Percentiles rank a stretch among this genome's conserved stretches.
These are phyloP conservation scores for Trichoderma asperellum DNA, from an alignment of 2,329 filamentous ascomycete genomes.

Conservation along the genomic window DNA sequence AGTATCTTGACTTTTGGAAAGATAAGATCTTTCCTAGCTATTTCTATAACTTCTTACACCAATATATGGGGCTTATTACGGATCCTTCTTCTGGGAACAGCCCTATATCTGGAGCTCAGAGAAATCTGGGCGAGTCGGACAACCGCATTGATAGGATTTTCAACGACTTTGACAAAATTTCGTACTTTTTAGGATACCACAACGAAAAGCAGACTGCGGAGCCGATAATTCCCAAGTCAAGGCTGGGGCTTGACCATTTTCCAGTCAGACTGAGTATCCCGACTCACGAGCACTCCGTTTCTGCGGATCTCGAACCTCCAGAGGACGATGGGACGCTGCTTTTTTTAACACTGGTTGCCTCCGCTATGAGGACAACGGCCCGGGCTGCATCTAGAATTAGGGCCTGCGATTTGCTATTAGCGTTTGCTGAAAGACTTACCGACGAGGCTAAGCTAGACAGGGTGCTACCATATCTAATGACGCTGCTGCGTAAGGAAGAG, in stretches of 20 bases:
- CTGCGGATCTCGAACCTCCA: slow-evolving; percentile 61
- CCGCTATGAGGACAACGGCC: slow-evolving; percentile 86
- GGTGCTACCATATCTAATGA: slow-evolving; percentile 86
- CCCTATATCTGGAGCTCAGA: slow-evolving; percentile 65
- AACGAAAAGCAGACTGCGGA: slow-evolving; percentile 49
- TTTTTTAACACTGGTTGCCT: slow-evolving; percentile 85
- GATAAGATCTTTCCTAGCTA: slow-evolving; percentile 92
- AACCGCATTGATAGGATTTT: slow-evolving; percentile 93
- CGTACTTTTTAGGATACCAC: slow-evolving; percentile 85
- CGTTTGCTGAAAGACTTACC: slow-evolving; percentile 86
- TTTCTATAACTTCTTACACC: slow-evolving; percentile 96
- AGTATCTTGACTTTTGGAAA: slow-evolving; percentile 91
- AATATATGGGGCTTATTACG: slow-evolving; percentile 96
- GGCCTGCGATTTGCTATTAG: slow-evolving; percentile 87
- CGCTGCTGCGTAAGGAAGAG: slow-evolving; percentile 73
- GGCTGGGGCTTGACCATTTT: slow-evolving; percentile 66
- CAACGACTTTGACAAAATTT: slow-evolving; percentile 96
- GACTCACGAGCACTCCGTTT: slow-evolving; percentile 74
- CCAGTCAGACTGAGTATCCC: slow-evolving; percentile 86
- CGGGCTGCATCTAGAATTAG: slow-evolving; percentile 84
- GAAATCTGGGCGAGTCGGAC: slow-evolving; percentile 84
- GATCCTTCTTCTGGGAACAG: slow-evolving; percentile 82
- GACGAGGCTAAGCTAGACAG: slow-evolving; percentile 96
- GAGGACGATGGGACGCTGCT: slow-evolving; percentile 90
- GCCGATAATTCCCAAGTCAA: slow-evolving; percentile 37